Conservation (phyloP, 805 yeast genomes). For the Sugiyamaella floridensis region DNA sequence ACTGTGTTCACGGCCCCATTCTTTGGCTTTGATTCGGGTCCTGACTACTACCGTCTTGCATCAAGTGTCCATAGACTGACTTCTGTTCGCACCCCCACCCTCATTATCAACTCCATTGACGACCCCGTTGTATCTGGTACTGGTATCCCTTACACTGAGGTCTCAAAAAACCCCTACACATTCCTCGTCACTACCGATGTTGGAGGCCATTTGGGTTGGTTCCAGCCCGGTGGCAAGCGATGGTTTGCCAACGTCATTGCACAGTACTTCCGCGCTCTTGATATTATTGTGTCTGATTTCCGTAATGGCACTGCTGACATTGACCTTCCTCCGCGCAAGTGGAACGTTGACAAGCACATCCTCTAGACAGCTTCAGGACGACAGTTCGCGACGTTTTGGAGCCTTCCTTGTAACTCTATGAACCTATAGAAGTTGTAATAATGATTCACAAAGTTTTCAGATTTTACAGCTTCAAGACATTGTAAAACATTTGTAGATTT, state of each 20-base stretch:
- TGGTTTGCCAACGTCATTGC: slow-evolving; percentile 58
- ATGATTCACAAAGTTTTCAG: no score
- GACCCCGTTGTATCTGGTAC: slow-evolving; percentile 63
- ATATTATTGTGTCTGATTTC: slow-evolving; percentile 26
- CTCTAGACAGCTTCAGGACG: background rate
- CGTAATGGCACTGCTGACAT: slow-evolving; percentile 10
- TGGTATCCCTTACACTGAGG: slow-evolving; percentile 47
- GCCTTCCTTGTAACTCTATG: no score
- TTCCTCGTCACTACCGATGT: slow-evolving; percentile 51
- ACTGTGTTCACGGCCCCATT: slow-evolving; percentile 54
- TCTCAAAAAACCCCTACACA: slow-evolving; percentile 51
- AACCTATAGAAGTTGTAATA: no score
- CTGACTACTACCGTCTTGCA: slow-evolving; percentile 58
- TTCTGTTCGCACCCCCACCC: slow-evolving; percentile 53
- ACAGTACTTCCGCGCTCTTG: slow-evolving; percentile 35
- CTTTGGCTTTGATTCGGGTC: slow-evolving; percentile 57
- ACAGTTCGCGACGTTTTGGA: no score
- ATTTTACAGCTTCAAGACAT: no score
- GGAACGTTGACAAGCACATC: slow-evolving; percentile 16
- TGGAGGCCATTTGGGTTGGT: slow-evolving; percentile 88
- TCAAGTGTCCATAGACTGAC: slow-evolving; percentile 49
- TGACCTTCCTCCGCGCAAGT: slow-evolving; percentile 12
- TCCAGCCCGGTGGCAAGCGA: slow-evolving; percentile 48
- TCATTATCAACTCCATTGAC: slow-evolving; percentile 59
- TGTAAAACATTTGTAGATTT: background rate